Evolutionary conservation across 495 filamentous ascomycete species (phyloP).

Genomic region (Podospora pseudocomata): DNA sequence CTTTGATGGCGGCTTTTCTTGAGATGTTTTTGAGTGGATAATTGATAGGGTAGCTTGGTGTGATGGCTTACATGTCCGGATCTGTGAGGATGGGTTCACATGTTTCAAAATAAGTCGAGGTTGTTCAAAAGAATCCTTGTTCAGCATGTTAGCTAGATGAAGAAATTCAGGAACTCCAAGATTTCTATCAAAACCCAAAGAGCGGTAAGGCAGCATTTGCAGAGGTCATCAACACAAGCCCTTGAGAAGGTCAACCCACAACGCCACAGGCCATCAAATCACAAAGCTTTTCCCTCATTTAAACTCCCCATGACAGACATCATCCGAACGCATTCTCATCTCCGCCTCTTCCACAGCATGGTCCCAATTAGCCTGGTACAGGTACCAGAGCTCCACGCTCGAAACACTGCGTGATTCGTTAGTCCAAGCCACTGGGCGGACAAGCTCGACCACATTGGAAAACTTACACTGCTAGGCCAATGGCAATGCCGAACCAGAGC

Average conservation of each 20-base stretch:
- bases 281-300: constrained; percentile 13
- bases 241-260: too few relatives aligned
- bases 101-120: too few relatives aligned
- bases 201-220: too few relatives aligned
- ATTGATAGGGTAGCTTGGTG: too few relatives aligned
- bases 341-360: constrained; percentile 32
- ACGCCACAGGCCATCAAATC: too few relatives aligned
- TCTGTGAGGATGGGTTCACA: too few relatives aligned
- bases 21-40: background rate
- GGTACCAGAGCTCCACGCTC: constrained; percentile 29
- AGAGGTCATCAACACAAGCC: too few relatives aligned
- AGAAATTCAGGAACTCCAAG: too few relatives aligned
- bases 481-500: constrained; percentile 67
- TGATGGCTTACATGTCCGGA: too few relatives aligned
- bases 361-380: constrained; percentile 30
- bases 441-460: background rate
- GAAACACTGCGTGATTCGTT: constrained; percentile 20
- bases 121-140: too few relatives aligned
- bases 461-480: constrained; percentile 53
- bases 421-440: background rate
- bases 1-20: background rate
- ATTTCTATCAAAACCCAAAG: too few relatives aligned
- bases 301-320: constrained; percentile 18
- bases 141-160: too few relatives aligned
- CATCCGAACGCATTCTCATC: constrained; percentile 28